Evolutionary conservation across 2,329 filamentous ascomycete genomes (phyloP).

Genomic region (Cordyceps militaris): DNA sequence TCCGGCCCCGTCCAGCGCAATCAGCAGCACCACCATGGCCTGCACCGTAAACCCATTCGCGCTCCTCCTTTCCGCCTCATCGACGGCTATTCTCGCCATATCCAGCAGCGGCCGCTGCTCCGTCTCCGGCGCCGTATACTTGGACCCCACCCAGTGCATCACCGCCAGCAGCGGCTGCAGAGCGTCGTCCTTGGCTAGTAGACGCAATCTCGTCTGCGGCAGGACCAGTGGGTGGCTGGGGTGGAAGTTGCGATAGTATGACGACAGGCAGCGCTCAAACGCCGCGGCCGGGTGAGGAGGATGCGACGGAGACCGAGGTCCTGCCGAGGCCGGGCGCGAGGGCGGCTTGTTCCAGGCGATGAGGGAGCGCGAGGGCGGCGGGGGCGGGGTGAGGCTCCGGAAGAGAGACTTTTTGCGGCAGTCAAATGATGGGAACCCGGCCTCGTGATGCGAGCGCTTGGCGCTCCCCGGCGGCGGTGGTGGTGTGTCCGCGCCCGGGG

Average conservation of each 20-base stretch:
- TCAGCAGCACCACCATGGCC: slow-evolving; percentile 1
- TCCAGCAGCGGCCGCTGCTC: background rate
- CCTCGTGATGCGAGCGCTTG: background rate
- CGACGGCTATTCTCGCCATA: background rate
- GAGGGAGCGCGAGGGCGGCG: background rate
- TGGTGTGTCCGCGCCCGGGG: background rate
- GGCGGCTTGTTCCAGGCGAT: background rate
- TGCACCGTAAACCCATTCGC: background rate
- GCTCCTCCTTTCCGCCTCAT: background rate
- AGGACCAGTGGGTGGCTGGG: slow-evolving; percentile 4
- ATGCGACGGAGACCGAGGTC: background rate
- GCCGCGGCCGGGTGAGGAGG: background rate
- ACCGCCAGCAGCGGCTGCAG: slow-evolving; percentile 2
- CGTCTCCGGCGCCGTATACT: background rate
- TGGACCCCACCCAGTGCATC: slow-evolving; percentile 7
- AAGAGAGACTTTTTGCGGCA: background rate
- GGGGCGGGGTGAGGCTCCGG: background rate
- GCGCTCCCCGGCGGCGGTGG: background rate
- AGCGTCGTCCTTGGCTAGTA: background rate
- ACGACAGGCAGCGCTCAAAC: slow-evolving; percentile 1
- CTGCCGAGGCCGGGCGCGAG: background rate
- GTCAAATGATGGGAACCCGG: background rate
- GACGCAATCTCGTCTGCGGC: background rate
- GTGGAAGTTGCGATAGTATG: slow-evolving; percentile 6
- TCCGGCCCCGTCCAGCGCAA: slow-evolving; percentile 1